Percentiles rank a stretch among this genome's conserved stretches.
phyloP scores from a whole-genome alignment of 2,329 filamentous ascomycete genomes.

The Stagonosporopsis rhizophila region DNA sequence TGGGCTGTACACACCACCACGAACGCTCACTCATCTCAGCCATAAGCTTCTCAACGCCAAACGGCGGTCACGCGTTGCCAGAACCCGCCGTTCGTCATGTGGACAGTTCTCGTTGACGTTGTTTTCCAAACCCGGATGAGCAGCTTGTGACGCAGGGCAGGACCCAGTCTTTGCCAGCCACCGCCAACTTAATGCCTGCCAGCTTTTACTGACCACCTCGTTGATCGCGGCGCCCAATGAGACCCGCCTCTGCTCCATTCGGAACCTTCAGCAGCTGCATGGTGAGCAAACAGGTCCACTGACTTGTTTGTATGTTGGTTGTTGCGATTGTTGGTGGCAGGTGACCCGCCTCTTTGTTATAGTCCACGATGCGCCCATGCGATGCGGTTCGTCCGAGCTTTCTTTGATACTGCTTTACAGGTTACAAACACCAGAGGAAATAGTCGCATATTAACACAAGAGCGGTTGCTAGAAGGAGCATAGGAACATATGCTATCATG shows the following conservation, averaged over 20 bases:
- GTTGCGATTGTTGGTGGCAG: constrained; percentile 24
- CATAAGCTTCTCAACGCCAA: constrained; percentile 22
- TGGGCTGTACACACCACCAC: constrained; percentile 14
- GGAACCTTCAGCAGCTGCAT: constrained; percentile 20
- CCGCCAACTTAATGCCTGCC: constrained; percentile 23
- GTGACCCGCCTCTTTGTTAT: constrained; percentile 30
- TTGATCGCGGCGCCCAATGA: constrained; percentile 26
- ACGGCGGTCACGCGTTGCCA: constrained; percentile 10
- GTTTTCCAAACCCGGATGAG: constrained; percentile 7
- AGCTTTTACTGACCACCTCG: constrained; percentile 21
- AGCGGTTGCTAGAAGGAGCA: constrained; percentile 2
- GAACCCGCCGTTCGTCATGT: constrained; percentile 7
- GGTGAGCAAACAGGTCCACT: constrained; percentile 26
- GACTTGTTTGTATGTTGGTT: constrained; percentile 23
- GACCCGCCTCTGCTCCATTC: constrained; percentile 17
- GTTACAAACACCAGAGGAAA: constrained; percentile 15
- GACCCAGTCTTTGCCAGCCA: constrained; percentile 13
- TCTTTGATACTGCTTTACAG: constrained; percentile 21
- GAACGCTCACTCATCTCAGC: constrained; percentile 23
- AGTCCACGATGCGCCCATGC: constrained; percentile 28
- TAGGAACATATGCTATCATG: not conserved
- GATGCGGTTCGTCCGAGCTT: constrained; percentile 20
- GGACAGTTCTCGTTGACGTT: constrained; percentile 11
- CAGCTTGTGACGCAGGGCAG: constrained; percentile 23
- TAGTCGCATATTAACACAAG: constrained; percentile 1